Evolutionary conservation across 2,329 filamentous ascomycete species (phyloP).

Genomic region (Capronia americana): DNA sequence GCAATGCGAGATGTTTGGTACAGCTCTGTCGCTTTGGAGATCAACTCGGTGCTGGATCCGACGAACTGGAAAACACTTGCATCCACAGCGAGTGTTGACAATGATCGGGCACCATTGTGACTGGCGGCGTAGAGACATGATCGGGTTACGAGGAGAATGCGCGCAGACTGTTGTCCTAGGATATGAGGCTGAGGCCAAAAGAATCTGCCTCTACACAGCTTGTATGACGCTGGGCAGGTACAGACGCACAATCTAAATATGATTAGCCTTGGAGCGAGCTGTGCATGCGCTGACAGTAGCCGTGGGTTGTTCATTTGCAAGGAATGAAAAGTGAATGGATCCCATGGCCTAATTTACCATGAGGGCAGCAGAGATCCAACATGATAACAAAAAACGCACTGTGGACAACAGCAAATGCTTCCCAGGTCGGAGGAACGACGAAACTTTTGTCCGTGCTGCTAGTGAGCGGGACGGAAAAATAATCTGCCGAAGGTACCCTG

Average conservation of each 20-base stretch:
- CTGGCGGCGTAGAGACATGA: neutral
- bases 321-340: neutral
- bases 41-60: neutral
- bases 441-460: neutral
- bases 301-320: neutral
- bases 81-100: neutral
- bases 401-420: neutral
- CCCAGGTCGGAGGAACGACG: neutral
- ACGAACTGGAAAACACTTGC: neutral
- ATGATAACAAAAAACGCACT: no score
- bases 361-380: neutral
- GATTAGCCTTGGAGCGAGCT: neutral
- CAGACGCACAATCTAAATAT: neutral
- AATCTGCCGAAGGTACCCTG: neutral
- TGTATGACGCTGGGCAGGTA: neutral
- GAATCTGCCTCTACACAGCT: neutral
- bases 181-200: neutral
- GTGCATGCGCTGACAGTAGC: neutral
- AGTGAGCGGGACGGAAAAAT: neutral
- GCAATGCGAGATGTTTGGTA: neutral
- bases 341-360: no score
- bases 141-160: neutral
- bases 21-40: conserved; percentile 1
- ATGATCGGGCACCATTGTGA: neutral
- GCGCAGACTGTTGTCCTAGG: neutral